These are phyloP conservation scores for Acanthamoeba triangularis DNA, from an alignment of 208 protist species.

Conservation along the genomic window DNA sequence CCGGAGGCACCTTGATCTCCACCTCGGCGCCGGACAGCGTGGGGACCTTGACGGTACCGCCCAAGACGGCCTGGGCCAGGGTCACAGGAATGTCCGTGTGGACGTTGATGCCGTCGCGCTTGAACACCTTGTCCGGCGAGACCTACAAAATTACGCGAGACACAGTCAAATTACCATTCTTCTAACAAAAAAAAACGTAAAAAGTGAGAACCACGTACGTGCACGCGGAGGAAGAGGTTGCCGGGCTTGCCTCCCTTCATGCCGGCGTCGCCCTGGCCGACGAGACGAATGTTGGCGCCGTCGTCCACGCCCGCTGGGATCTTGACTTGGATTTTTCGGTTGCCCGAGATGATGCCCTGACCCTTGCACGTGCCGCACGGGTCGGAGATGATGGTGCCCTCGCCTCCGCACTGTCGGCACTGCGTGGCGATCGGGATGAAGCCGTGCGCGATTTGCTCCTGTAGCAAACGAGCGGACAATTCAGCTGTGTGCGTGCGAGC, in stretches of 20 bases:
- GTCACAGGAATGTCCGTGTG: conserved; percentile 82
- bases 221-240: conserved; percentile 64
- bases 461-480: background rate
- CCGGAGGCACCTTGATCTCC: conserved; percentile 79
- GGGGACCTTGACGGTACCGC: conserved; percentile 77
- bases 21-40: conserved; percentile 80
- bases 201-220: conserved; percentile 10
- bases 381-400: conserved; percentile 79
- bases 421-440: conserved; percentile 76
- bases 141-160: no score
- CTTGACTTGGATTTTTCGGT: conserved; percentile 77
- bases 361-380: conserved; percentile 81
- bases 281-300: conserved; percentile 79
- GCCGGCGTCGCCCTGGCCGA: conserved; percentile 74
- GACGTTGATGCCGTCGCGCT: conserved; percentile 80
- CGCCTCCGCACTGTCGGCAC: conserved; percentile 80
- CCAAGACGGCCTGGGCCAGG: conserved; percentile 79
- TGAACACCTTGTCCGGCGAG: conserved; percentile 77
- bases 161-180: no score
- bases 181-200: no score
- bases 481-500: background rate
- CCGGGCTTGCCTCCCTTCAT: conserved; percentile 12
- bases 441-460: conserved; percentile 74
- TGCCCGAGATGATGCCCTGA: conserved; percentile 75
- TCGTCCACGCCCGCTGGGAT: conserved; percentile 82